Conservation (phyloP, 2,329 filamentous ascomycete species). For the Verticillium nubilum region DNA sequence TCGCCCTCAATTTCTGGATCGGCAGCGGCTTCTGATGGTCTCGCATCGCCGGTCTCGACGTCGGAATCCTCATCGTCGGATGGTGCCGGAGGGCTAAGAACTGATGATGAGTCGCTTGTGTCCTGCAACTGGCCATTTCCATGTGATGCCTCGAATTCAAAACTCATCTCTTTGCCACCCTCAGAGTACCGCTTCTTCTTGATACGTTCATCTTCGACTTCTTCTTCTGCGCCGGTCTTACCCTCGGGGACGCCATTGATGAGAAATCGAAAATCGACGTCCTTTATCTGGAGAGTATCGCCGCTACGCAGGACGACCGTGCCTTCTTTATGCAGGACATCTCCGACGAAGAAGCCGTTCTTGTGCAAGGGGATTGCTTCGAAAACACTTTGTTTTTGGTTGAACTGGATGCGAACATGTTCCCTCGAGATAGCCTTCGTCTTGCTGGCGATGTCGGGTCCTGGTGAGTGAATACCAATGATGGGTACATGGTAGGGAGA, state of each 20-base stretch:
- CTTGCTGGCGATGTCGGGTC: constrained; percentile 52
- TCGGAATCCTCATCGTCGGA: constrained; percentile 25
- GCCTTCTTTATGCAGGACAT: constrained; percentile 49
- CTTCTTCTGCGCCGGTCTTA: constrained; percentile 52
- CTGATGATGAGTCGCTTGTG: constrained; percentile 48
- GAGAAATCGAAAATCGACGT: constrained; percentile 61
- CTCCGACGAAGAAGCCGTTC: constrained; percentile 67
- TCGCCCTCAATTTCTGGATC: constrained; percentile 19
- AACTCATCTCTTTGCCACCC: constrained; percentile 66
- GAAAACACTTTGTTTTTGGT: constrained; percentile 56
- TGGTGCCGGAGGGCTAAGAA: constrained; percentile 35
- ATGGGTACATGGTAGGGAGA: constrained; percentile 59
- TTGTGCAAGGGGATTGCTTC: constrained; percentile 56
- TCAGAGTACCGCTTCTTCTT: constrained; percentile 45
- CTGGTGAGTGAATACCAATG: constrained; percentile 67
- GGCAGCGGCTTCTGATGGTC: constrained; percentile 15
- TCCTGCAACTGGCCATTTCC: constrained; percentile 51
- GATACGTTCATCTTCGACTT: constrained; percentile 42
- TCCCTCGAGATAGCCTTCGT: constrained; percentile 70
- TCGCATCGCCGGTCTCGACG: constrained; percentile 32
- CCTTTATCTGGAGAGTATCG: constrained; percentile 65
- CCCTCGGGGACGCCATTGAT: constrained; percentile 59
- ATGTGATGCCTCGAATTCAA: constrained; percentile 62
- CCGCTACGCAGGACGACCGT: constrained; percentile 57
- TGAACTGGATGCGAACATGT: constrained; percentile 69